Percentiles rank a stretch among this genome's conserved stretches.
Evolutionary conservation across 441 rosid species (phyloP).

Genomic region (Corymbia citriodora): DNA sequence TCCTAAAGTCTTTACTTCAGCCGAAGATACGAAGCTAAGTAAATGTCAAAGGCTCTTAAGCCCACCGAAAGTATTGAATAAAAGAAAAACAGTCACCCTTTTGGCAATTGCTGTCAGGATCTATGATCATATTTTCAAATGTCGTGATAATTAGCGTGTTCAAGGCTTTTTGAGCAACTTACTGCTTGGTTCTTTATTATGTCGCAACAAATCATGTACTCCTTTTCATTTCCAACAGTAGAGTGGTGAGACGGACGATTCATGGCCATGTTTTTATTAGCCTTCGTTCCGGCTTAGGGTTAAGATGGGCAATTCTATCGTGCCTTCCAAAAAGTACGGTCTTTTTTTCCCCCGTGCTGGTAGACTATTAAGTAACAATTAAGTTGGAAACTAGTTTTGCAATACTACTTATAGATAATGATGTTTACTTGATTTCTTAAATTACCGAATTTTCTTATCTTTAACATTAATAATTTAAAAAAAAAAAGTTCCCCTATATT

Average conservation of each 20-base stretch:
- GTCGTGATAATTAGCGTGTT: neutral
- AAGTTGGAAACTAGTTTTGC: neutral
- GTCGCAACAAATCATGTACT: neutral
- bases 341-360: neutral
- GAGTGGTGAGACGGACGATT: neutral
- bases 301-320: neutral
- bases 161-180: neutral
- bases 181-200: neutral
- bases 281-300: neutral
- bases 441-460: too few relatives aligned
- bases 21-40: neutral
- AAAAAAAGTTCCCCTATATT: too few relatives aligned
- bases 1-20: neutral
- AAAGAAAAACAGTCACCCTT: neutral
- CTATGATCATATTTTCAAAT: neutral
- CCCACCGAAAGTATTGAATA: neutral
- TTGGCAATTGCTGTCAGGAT: neutral
- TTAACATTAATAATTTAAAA: too few relatives aligned
- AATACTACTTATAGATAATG: too few relatives aligned
- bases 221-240: neutral
- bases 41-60: neutral
- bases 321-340: neutral
- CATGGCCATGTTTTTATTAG: neutral
- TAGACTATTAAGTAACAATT: neutral
- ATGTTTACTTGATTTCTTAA: too few relatives aligned